A percentile compares a stretch with the other conserved stretches of the same genome.
Conservation (phyloP, 1,284 basidiomycete species). For the Cerrena zonata region DNA sequence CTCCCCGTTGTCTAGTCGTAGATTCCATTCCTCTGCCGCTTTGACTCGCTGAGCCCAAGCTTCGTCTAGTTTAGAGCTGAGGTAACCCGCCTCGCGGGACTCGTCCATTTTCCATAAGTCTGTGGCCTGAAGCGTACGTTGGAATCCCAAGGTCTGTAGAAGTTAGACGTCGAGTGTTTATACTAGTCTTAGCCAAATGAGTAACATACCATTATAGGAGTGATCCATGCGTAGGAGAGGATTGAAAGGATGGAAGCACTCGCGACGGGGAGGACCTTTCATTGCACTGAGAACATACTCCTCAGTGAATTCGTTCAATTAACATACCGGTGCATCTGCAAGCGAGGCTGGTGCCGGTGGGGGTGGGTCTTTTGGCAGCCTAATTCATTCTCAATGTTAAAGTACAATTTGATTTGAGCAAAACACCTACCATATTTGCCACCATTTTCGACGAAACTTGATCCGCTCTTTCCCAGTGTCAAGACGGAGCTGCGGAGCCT, state of each 20-base stretch:
- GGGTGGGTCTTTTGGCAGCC: slow-evolving; percentile 56
- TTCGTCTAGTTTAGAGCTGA: slow-evolving; percentile 47
- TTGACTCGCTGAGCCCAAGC: slow-evolving; percentile 43
- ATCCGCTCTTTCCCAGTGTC: slow-evolving; percentile 43
- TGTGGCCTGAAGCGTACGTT: slow-evolving; percentile 65
- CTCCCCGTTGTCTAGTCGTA: slow-evolving; percentile 42
- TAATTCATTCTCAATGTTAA: no score
- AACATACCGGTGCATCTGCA: slow-evolving; percentile 46
- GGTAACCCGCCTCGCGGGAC: slow-evolving; percentile 41
- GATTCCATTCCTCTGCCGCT: slow-evolving; percentile 52
- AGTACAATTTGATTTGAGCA: no score
- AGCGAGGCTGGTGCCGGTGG: slow-evolving; percentile 51
- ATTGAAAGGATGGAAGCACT: slow-evolving; percentile 51
- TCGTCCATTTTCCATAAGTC: slow-evolving; percentile 70
- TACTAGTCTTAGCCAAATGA: slow-evolving; percentile 11
- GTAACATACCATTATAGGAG: slow-evolving; percentile 56
- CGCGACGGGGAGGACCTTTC: slow-evolving; percentile 51
- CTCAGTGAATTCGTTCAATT: background rate
- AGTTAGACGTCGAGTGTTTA: background rate
- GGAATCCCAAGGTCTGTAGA: slow-evolving; percentile 51
- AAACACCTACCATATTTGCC: slow-evolving; percentile 37
- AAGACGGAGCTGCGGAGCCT: slow-evolving; percentile 25
- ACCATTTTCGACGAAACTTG: slow-evolving; percentile 42
- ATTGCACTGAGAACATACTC: slow-evolving; percentile 1
- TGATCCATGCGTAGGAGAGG: slow-evolving; percentile 62